Percentiles rank a stretch among this genome's conserved stretches.
Evolutionary conservation across 768 basidiomycete genomes (phyloP).

Genomic region (Tulasnella sp.): DNA sequence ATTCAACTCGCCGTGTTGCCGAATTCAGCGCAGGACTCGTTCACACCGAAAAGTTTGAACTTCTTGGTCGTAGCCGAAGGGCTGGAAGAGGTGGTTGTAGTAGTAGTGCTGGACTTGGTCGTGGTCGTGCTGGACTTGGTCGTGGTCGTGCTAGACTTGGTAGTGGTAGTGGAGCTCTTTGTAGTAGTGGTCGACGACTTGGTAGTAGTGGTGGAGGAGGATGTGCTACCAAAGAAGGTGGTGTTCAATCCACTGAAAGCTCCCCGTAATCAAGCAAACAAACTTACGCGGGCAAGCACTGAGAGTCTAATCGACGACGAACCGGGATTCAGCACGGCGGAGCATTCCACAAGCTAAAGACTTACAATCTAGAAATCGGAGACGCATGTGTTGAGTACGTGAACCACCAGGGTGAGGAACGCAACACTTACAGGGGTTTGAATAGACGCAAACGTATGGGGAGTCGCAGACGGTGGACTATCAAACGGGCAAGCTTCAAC

Average conservation of each 20-base stretch:
- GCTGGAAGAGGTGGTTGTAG: not conserved
- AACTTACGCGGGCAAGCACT: not conserved
- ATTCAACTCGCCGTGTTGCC: conserved; percentile 30
- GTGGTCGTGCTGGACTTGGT: conserved; percentile 1
- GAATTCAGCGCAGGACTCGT: conserved; percentile 56
- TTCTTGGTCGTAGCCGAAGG: not conserved
- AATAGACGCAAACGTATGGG: conserved; percentile 36
- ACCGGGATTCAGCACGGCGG: not conserved
- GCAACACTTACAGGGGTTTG: conserved; percentile 34
- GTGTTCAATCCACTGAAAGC: not conserved
- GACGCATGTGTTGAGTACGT: not conserved
- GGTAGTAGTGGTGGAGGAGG: conserved; percentile 22
- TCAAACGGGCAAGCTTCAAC: not conserved
- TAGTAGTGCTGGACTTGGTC: not conserved
- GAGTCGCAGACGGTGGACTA: conserved; percentile 39
- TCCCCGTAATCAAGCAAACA: not conserved
- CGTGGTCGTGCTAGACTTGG: not conserved
- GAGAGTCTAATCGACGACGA: not conserved
- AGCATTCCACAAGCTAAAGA: not conserved
- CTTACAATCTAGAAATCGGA: not conserved
- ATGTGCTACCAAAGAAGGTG: not conserved
- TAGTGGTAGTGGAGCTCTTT: conserved; percentile 28
- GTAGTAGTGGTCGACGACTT: conserved; percentile 17
- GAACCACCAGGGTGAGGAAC: not conserved
- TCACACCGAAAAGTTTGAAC: conserved; percentile 32